Conservation (phyloP, 768 basidiomycete species). For the Lentinula aciculospora region DNA sequence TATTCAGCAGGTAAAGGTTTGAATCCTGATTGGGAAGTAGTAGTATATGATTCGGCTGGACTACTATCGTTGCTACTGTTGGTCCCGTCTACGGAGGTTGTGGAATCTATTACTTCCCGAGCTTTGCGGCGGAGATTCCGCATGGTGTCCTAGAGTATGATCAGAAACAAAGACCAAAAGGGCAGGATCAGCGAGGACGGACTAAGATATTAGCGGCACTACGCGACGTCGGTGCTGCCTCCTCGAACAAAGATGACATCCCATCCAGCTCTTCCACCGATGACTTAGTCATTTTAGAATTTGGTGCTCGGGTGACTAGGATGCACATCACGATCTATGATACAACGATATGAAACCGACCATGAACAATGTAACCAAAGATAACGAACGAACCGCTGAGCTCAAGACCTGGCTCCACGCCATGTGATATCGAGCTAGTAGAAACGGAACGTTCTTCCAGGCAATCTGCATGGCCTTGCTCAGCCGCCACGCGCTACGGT, state of each 20-base stretch:
- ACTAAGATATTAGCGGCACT: slow-evolving; percentile 33
- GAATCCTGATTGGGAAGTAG: not conserved
- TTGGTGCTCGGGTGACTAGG: slow-evolving; percentile 43
- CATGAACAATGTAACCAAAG: not conserved
- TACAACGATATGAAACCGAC: not conserved
- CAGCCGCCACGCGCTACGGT: slow-evolving; percentile 66
- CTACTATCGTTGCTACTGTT: not conserved
- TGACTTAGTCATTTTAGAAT: slow-evolving; percentile 38
- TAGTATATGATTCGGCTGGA: slow-evolving; percentile 5
- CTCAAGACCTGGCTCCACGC: slow-evolving; percentile 68
- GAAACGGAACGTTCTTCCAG: slow-evolving; percentile 32
- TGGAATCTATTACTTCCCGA: slow-evolving; percentile 30
- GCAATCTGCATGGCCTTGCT: slow-evolving; percentile 43
- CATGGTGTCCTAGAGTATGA: slow-evolving; percentile 28
- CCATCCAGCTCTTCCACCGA: slow-evolving; percentile 44
- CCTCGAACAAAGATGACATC: slow-evolving; percentile 38
- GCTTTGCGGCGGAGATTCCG: slow-evolving; percentile 37
- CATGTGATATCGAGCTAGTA: slow-evolving; percentile 40
- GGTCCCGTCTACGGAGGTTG: slow-evolving; percentile 9
- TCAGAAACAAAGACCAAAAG: not conserved
- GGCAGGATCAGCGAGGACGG: slow-evolving; percentile 25
- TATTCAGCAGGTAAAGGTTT: not conserved
- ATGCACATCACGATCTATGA: slow-evolving; percentile 55
- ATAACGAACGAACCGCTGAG: slow-evolving; percentile 44
- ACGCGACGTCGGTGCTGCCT: slow-evolving; percentile 37